A percentile compares a stretch with the other conserved stretches of the same genome.
Conservation (phyloP, 2,329 filamentous ascomycete species). For the Bipolaris bicolor region DNA sequence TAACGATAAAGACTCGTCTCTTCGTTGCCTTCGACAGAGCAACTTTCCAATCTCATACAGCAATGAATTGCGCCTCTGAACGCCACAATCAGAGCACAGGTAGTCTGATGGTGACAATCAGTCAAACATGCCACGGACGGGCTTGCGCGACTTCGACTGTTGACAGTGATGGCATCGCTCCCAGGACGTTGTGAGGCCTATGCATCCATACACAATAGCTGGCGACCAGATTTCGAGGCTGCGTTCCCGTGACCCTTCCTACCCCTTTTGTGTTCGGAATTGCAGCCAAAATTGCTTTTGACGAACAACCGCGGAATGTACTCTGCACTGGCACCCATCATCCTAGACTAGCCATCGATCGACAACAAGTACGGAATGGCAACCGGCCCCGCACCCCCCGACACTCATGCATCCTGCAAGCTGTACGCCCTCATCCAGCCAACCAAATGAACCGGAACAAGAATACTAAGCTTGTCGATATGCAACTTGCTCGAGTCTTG, state of each 20-base stretch:
- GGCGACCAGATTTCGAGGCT: not conserved
- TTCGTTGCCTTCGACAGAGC: not conserved
- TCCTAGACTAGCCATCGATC: constrained; percentile 4
- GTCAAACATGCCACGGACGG: not conserved
- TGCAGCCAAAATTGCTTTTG: not conserved
- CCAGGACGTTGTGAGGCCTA: not conserved
- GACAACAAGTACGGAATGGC: constrained; percentile 1
- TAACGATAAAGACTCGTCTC: not conserved
- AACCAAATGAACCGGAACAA: constrained; percentile 5
- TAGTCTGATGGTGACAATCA: not conserved
- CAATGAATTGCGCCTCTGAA: not conserved
- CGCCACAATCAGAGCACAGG: not conserved
- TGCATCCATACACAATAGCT: not conserved
- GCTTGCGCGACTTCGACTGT: not conserved
- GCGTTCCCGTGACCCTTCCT: not conserved
- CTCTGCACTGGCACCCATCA: not conserved
- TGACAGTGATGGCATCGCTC: not conserved
- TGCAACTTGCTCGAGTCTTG: not conserved
- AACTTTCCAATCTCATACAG: not conserved
- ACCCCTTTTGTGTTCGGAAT: constrained; percentile 1
- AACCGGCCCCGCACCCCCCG: constrained; percentile 13
- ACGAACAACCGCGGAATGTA: not conserved
- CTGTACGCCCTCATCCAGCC: constrained; percentile 2
- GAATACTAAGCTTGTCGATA: not conserved
- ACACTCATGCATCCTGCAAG: constrained; percentile 3